Evolutionary conservation across 352 stramenopile species (phyloP).

Genomic region (Phytophthora sojae): DNA sequence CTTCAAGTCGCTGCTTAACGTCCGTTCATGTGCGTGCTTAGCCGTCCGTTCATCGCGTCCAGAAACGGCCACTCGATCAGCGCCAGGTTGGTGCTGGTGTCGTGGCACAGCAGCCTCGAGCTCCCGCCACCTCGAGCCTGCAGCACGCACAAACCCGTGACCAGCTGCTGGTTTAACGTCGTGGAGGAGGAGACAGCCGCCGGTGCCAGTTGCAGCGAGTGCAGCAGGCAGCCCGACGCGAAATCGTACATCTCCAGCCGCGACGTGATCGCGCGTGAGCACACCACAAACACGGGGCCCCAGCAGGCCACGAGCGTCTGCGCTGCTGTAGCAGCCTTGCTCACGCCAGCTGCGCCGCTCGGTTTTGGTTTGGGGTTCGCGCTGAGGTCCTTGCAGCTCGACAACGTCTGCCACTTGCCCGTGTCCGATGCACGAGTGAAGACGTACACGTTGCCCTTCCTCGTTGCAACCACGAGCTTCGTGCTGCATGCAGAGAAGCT

Average conservation of each 20-base stretch:
- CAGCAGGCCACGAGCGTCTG: conserved; percentile 70
- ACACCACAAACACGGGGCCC: conserved; percentile 56
- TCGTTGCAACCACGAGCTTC: conserved; percentile 53
- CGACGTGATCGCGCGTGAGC: conserved; percentile 40
- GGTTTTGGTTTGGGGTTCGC: conserved; percentile 53
- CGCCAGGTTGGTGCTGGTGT: conserved; percentile 45
- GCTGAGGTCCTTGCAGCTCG: conserved; percentile 35
- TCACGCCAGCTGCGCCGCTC: conserved; percentile 13
- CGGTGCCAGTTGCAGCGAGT: conserved; percentile 47
- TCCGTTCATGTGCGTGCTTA: neutral
- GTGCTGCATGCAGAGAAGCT: conserved; percentile 48
- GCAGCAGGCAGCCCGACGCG: conserved; percentile 46
- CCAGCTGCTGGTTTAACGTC: conserved; percentile 28
- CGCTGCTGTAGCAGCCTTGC: conserved; percentile 30
- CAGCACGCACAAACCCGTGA: conserved; percentile 43
- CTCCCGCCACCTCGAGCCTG: neutral
- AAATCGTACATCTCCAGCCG: conserved; percentile 62
- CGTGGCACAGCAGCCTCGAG: conserved; percentile 49
- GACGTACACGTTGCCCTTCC: conserved; percentile 76
- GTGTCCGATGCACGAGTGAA: conserved; percentile 18
- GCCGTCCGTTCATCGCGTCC: conserved; percentile 13
- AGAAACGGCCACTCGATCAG: conserved; percentile 64
- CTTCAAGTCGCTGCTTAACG: neutral
- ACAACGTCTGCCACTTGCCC: conserved; percentile 38
- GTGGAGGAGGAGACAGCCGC: neutral